These are phyloP conservation scores for Xylariaceae sp. DNA, from an alignment of 2,329 filamentous ascomycete species.

Conservation along the genomic window DNA sequence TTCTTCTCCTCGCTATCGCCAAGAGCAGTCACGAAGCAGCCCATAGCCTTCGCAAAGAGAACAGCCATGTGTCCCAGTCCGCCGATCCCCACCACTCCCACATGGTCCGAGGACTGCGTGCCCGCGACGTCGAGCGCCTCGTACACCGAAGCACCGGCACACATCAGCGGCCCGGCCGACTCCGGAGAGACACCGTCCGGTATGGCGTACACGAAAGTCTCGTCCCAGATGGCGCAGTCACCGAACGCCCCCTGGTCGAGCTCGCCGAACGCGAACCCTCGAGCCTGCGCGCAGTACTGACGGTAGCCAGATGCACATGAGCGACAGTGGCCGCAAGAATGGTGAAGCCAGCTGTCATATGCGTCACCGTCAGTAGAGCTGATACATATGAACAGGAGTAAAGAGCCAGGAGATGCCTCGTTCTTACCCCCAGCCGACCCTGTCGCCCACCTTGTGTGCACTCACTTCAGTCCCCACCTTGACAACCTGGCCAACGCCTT, in stretches of 20 bases:
- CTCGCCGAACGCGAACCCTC: conserved; percentile 29
- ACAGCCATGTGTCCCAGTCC: conserved; percentile 31
- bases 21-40: conserved; percentile 30
- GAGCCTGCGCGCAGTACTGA: conserved; percentile 27
- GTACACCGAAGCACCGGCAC: conserved; percentile 40
- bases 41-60: conserved; percentile 31
- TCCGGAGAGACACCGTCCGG: conserved; percentile 32
- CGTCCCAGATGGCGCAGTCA: conserved; percentile 28
- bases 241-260: conserved; percentile 33
- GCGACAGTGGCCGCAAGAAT: conserved; percentile 28
- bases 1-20: conserved; percentile 33
- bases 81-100: conserved; percentile 38
- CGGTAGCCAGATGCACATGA: conserved; percentile 10
- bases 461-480: conserved; percentile 26
- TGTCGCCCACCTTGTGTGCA: conserved; percentile 26
- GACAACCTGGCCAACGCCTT: conserved; percentile 32
- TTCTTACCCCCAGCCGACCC: conserved; percentile 31
- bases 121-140: conserved; percentile 23
- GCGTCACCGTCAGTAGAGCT: too few species aligned
- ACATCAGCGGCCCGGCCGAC: conserved; percentile 41
- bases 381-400: not conserved
- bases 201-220: conserved; percentile 34
- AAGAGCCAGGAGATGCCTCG: not conserved
- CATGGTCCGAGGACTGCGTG: conserved; percentile 22
- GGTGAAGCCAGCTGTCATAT: conserved; percentile 3